Conservation (phyloP, 495 filamentous ascomycete species). For the Neurospora discreta region DNA sequence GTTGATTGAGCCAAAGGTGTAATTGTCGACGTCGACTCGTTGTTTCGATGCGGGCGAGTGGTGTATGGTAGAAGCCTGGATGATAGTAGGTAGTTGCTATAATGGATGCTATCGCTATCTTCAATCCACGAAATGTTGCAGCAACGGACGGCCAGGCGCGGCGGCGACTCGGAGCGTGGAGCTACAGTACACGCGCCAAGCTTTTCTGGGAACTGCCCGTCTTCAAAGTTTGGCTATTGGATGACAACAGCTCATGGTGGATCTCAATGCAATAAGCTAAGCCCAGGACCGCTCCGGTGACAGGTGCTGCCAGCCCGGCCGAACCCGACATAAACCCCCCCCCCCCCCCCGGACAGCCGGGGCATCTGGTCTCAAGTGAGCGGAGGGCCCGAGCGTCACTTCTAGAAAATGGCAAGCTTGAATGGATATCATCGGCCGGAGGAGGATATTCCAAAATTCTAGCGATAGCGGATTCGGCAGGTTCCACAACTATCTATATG, state of each 20-base stretch:
- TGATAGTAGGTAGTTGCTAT: neutral
- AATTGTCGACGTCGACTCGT: neutral
- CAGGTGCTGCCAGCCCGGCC: neutral
- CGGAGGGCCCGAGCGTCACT: neutral
- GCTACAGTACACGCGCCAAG: neutral
- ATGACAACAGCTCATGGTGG: neutral
- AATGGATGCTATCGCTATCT: neutral
- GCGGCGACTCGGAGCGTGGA: neutral
- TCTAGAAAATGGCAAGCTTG: neutral
- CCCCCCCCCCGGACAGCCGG: neutral
- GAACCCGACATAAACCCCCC: neutral
- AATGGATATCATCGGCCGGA: neutral
- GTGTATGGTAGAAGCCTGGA: neutral
- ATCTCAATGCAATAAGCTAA: neutral
- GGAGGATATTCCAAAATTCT: neutral
- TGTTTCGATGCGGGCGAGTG: neutral
- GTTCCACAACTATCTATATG: neutral
- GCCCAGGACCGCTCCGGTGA: neutral
- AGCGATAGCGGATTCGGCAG: neutral
- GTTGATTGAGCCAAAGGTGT: neutral
- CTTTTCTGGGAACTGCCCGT: neutral
- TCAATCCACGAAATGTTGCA: neutral
- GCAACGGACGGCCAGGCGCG: neutral
- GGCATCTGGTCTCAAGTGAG: neutral
- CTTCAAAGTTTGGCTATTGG: neutral